These are phyloP conservation scores for Zygotorulaspora danielsina DNA, from an alignment of 805 yeast genomes.

Conservation along the genomic window DNA sequence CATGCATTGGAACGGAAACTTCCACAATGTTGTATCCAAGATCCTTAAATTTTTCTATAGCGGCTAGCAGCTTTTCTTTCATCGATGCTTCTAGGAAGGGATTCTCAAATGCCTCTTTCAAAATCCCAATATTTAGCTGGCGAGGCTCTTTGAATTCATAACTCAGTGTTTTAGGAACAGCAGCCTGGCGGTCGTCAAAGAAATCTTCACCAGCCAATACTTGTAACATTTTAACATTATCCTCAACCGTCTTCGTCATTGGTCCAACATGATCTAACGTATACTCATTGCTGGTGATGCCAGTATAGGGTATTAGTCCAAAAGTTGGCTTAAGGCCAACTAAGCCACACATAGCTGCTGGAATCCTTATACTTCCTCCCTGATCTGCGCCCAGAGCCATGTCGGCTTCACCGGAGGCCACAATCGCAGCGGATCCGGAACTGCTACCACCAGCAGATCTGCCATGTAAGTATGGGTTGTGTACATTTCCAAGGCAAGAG, in stretches of 20 bases:
- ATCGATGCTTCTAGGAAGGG: constrained; percentile 34
- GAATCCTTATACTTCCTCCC: constrained; percentile 49
- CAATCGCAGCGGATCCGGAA: constrained; percentile 52
- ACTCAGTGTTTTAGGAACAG: constrained; percentile 25
- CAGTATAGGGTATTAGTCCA: constrained; percentile 41
- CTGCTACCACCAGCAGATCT: constrained; percentile 48
- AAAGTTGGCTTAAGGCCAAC: constrained; percentile 49
- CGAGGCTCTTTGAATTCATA: constrained; percentile 16
- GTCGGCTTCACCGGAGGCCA: constrained; percentile 45
- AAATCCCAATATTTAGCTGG: constrained; percentile 33
- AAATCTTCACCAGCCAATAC: constrained; percentile 39
- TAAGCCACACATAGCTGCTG: constrained; percentile 44
- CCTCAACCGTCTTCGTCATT: constrained; percentile 37
- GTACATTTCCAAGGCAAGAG: constrained; percentile 40
- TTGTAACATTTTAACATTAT: constrained; percentile 33
- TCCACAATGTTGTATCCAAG: constrained; percentile 37
- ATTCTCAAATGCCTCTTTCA: constrained; percentile 37
- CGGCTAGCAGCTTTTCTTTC: constrained; percentile 27
- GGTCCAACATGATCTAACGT: constrained; percentile 40
- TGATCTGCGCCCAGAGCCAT: constrained; percentile 47
- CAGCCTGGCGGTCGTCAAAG: constrained; percentile 34
- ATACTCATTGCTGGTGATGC: constrained; percentile 36
- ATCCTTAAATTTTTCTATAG: constrained; percentile 29
- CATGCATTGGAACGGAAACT: constrained; percentile 37
- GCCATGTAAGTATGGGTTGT: constrained; percentile 41